Conservation (phyloP, 139 green algal species). For the Chloropicon primus region DNA sequence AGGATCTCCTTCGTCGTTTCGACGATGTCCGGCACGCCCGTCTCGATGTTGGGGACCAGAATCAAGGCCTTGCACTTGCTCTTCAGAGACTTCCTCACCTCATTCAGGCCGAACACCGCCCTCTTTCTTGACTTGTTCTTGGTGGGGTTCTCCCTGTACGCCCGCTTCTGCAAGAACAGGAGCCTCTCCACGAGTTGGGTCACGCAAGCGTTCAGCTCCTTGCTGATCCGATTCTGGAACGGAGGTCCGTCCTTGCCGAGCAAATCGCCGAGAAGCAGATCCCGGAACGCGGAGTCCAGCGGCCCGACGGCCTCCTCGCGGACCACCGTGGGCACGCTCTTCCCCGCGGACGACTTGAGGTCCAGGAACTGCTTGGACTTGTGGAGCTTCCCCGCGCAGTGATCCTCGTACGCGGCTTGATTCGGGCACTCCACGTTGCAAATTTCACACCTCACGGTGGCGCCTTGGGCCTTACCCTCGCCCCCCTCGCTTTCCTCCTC, state of each 20-base stretch:
- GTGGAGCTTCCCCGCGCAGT: neutral
- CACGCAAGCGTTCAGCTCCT: neutral
- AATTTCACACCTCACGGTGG: neutral
- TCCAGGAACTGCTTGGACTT: neutral
- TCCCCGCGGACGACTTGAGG: neutral
- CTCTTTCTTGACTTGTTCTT: neutral
- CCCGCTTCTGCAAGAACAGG: neutral
- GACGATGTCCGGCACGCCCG: neutral
- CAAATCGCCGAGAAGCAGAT: neutral
- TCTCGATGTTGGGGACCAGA: neutral
- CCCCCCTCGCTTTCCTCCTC: neutral
- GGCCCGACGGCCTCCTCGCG: neutral
- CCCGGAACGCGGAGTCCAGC: neutral
- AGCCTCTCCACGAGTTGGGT: neutral
- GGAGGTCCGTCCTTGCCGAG: neutral
- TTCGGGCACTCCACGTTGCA: neutral
- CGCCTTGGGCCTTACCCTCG: neutral
- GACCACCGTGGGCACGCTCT: neutral
- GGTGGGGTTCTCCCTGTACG: neutral
- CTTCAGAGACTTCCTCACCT: neutral
- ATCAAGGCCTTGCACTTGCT: neutral
- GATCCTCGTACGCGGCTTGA: neutral
- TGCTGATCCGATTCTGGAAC: neutral
- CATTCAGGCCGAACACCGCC: neutral
- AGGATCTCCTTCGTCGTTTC: neutral